These are phyloP conservation scores for Fusarium sp. DNA, from an alignment of 2,329 filamentous ascomycete species.

Conservation along the genomic window DNA sequence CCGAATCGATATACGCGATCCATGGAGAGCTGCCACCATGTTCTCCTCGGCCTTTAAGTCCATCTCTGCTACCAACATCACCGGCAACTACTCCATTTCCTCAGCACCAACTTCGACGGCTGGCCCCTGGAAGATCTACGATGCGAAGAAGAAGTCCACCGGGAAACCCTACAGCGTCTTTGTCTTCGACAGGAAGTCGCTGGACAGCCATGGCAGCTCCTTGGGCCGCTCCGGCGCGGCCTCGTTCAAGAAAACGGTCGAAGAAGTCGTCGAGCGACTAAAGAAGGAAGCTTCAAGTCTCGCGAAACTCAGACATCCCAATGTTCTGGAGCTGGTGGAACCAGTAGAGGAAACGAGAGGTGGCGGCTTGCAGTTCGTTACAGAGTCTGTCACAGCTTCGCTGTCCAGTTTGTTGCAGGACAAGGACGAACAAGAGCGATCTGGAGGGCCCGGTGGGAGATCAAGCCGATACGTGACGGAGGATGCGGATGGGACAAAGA, in stretches of 20 bases:
- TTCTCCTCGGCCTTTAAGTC: constrained; percentile 95
- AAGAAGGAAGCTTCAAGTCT: constrained; percentile 93
- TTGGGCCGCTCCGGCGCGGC: constrained; percentile 63
- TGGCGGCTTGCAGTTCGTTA: constrained; percentile 95
- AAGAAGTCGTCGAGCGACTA: constrained; percentile 90
- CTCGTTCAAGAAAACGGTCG: constrained; percentile 82
- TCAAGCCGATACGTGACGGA: constrained; percentile 85
- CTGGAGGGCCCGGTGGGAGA: constrained; percentile 75
- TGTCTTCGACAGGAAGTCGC: constrained; percentile 89
- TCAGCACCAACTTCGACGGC: constrained; percentile 81
- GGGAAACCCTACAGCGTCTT: constrained; percentile 92
- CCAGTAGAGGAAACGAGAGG: constrained; percentile 94
- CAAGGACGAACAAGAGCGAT: constrained; percentile 87
- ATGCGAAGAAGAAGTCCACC: constrained; percentile 96
- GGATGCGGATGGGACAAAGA: constrained; percentile 78
- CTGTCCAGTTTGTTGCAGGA: constrained; percentile 84
- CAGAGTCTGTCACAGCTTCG: constrained; percentile 91
- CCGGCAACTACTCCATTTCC: constrained; percentile 88
- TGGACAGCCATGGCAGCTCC: constrained; percentile 70
- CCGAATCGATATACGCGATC: constrained; percentile 47
- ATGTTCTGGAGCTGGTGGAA: constrained; percentile 90
- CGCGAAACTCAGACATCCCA: constrained; percentile 89
- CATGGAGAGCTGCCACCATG: constrained; percentile 66
- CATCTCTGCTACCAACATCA: constrained; percentile 90
- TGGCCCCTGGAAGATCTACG: constrained; percentile 97